These are phyloP conservation scores for Fusarium pseudonygamai DNA, from an alignment of 2,329 filamentous ascomycete species.

Conservation along the genomic window DNA sequence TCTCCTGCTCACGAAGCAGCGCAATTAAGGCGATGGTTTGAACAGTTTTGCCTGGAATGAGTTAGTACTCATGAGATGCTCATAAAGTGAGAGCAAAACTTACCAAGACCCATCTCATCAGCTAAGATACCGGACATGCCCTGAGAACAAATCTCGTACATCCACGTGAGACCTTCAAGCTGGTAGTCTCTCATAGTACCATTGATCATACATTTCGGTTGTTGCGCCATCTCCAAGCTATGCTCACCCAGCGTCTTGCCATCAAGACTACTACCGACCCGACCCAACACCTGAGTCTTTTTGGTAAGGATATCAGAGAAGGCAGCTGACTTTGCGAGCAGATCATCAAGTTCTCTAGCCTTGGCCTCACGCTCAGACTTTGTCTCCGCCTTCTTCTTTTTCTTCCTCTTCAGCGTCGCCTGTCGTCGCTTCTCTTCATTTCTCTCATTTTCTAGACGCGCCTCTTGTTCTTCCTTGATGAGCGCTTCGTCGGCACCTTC, in stretches of 20 bases:
- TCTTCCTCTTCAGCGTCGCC: slow-evolving; percentile 50
- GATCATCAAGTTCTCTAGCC: slow-evolving; percentile 66
- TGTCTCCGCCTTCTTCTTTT: slow-evolving; percentile 60
- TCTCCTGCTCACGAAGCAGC: slow-evolving; percentile 84
- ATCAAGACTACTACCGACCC: slow-evolving; percentile 68
- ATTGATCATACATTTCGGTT: slow-evolving; percentile 85
- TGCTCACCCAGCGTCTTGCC: slow-evolving; percentile 69
- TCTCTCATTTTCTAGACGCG: slow-evolving; percentile 52
- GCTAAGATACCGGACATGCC: slow-evolving; percentile 91
- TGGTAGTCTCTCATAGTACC: slow-evolving; percentile 96
- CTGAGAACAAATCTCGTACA: slow-evolving; percentile 82
- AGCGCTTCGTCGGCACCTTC: slow-evolving; percentile 45
- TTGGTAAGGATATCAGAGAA: slow-evolving; percentile 71
- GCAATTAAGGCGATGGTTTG: slow-evolving; percentile 91
- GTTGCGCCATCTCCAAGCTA: slow-evolving; percentile 80
- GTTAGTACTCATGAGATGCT: slow-evolving; percentile 9
- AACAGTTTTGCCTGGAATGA: slow-evolving; percentile 78
- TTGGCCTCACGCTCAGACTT: slow-evolving; percentile 66
- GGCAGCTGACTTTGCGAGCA: slow-evolving; percentile 67
- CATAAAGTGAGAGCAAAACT: slow-evolving; percentile 11
- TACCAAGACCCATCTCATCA: slow-evolving; percentile 89
- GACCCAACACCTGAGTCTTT: slow-evolving; percentile 70
- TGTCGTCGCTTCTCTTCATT: slow-evolving; percentile 59
- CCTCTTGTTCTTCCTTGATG: slow-evolving; percentile 50
- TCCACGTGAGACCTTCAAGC: slow-evolving; percentile 93